A percentile compares a stretch with the other conserved stretches of the same genome.
phyloP scores from a whole-genome alignment of 2,329 filamentous ascomycete genomes.

The Didymella arachidicola region DNA sequence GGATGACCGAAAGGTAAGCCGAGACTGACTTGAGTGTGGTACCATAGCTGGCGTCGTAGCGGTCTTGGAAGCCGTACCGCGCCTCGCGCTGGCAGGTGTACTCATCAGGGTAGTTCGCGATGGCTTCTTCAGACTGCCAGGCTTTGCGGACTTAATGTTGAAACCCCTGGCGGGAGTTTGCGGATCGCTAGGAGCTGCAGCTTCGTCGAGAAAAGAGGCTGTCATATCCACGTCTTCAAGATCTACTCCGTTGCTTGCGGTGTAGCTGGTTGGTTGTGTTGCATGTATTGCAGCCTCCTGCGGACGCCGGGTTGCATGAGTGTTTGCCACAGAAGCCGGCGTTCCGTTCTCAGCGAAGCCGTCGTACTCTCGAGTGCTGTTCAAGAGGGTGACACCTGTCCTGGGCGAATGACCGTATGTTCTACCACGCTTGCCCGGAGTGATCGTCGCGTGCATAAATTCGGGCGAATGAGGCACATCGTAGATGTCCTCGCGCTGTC shows the following conservation, averaged over 20 bases:
- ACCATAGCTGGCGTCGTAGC: constrained; percentile 3
- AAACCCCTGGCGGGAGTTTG: constrained; percentile 7
- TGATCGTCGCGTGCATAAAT: constrained; percentile 18
- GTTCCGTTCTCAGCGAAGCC: background rate
- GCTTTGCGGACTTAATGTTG: constrained; percentile 6
- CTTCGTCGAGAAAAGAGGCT: constrained; percentile 18
- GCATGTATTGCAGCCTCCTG: constrained; percentile 8
- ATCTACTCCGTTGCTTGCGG: constrained; percentile 1
- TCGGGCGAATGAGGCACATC: constrained; percentile 30
- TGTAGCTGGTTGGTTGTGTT: background rate
- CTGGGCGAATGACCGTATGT: constrained; percentile 29
- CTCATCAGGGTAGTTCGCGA: constrained; percentile 4
- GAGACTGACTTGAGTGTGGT: background rate
- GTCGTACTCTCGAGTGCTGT: constrained; percentile 17
- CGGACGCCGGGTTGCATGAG: constrained; percentile 17
- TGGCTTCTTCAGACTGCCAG: constrained; percentile 24
- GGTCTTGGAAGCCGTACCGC: background rate
- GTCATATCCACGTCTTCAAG: constrained; percentile 11
- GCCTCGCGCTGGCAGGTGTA: constrained; percentile 15
- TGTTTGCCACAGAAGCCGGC: constrained; percentile 5
- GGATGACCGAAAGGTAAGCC: too few relatives aligned
- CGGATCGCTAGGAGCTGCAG: background rate
- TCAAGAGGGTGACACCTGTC: constrained; percentile 21
- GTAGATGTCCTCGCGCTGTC: constrained; percentile 27
- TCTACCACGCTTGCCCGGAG: constrained; percentile 16